Percentiles rank a stretch among this genome's conserved stretches.
phyloP scores from a whole-genome alignment of 2,329 filamentous ascomycete species.

The Magnaporthiopsis rhizophila region DNA sequence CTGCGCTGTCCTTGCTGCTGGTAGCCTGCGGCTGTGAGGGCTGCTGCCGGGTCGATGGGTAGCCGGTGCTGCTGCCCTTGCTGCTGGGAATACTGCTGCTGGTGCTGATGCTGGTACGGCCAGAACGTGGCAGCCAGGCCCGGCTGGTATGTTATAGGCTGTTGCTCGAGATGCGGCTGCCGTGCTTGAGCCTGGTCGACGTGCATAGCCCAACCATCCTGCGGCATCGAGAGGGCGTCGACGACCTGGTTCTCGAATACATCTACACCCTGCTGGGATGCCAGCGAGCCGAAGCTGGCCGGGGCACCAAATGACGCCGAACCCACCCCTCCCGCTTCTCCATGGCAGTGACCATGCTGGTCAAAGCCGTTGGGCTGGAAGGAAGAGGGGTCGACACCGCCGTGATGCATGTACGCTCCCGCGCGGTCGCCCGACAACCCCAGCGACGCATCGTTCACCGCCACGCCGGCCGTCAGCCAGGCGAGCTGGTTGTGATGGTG shows the following conservation, averaged over 20 bases:
- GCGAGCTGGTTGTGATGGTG: neutral
- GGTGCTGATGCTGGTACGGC: neutral
- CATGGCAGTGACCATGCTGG: neutral
- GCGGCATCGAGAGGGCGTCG: neutral
- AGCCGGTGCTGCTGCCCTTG: neutral
- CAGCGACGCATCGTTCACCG: neutral
- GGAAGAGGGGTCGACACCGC: neutral
- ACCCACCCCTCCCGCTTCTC: neutral
- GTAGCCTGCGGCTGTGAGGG: neutral
- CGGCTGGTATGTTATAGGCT: neutral
- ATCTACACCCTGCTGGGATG: neutral
- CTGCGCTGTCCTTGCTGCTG: neutral
- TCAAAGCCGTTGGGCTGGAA: neutral
- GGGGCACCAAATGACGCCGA: neutral
- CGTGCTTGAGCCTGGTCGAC: neutral
- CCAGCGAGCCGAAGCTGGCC: neutral
- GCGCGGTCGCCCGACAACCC: neutral
- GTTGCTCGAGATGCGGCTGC: neutral
- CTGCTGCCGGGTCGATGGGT: too few species aligned
- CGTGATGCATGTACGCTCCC: neutral
- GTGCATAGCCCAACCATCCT: neutral
- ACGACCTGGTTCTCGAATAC: neutral
- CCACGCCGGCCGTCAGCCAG: neutral
- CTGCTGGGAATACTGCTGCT: neutral
- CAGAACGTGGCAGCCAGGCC: neutral